Base-by-base conservation (phyloP, 805 yeast species). In the Wickerhamiella allomyrinae region DNA sequence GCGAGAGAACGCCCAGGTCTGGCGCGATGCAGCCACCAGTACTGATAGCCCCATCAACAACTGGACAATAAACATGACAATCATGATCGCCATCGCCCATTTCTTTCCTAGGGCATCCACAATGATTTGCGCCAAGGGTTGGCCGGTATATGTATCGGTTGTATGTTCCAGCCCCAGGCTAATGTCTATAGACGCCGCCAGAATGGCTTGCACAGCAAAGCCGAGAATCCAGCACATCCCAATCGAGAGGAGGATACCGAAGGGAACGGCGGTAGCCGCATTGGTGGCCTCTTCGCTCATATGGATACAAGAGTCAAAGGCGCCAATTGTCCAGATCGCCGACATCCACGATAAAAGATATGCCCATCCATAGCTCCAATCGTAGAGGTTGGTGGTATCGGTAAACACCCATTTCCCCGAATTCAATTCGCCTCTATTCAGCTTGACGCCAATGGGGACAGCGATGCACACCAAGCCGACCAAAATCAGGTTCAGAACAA, bases 271-370 rank as follows among this genome's bases (percentile, higher is more conserved):
- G 42, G 63, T 63, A 5, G 74, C 65, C 19, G 85, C 79, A 53
- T 76, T 70, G 39, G 65, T 62, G 19, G 80, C 79, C 55, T 79
- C 85, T 57, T 79, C 87, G 15, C 78, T 66, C 71, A 76, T 73
- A 61, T 79, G 85, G 43, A 79, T 76, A 50, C 79, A 74, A 7
- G 80, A 71, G 57, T 79, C 85, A 56, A 77, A 78, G 0, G 81
- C 77, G 19, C 81, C 80, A 55, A 79, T 77, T 13, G 83, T 76
- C 86, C 87, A 79, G 43, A 77, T 70, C 2, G 78, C 76, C 0
- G 83, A 77, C 72, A 76, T 68, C 67, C 74, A 71, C 49, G 76
- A 57, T 43, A 67, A 58, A 43, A 65, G 50, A 55, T 66, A 71
- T 34, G 73, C 69, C 74, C 77, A 75, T 19, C 82, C 83, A 25